Base-by-base conservation (phyloP, 805 yeast genomes). In the Saturnispora ahearnii region DNA sequence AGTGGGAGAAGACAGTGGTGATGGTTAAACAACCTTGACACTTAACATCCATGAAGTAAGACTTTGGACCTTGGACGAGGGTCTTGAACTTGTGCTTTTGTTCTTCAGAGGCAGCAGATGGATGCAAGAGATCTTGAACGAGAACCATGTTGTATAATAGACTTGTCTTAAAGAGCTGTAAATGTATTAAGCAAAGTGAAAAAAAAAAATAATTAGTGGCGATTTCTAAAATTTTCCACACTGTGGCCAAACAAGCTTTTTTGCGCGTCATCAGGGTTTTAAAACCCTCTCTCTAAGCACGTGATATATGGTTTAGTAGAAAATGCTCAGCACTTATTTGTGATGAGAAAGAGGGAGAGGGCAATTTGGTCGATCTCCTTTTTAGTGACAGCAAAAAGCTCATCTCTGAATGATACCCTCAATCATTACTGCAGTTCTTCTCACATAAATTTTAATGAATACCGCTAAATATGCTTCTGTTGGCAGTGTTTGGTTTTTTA, bases 11-110 rank as follows among this genome's bases (percentile, higher is more conserved):
- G 63, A 93, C 98, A 64, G 97, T 91, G 76, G 99, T 89, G 80
- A 93, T 93, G 84, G 84, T 86, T 73, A 91, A 81, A 81, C 99
- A 93, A 68, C 99, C 98, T 76, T 95, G 98, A 78, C 99, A 93
- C 77, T 91, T 93, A 66, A 93, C 99, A 72, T 93, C 99, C 96
- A 93, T 90, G 86, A 93, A 93, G 84, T 79, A 93, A 55, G 98
- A 90, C 84, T 98, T 87, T 76, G 99, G 99, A 59, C 86, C 73
- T 74, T 91, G 96, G 64, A 93, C 99, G 71, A 93, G 85, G 69
- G 86, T 82, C 89, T 91, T 93, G 71, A 90, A 82, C 79, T 93
- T 93, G 88, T 93, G 96, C 76, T 90, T 82, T 77, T 82, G 84
- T 68, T 89, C 90, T 84, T 93, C 99, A 65, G 96, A 73, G 72